Evolutionary conservation across 768 basidiomycete species (phyloP).

Genomic region (Calocybe cyanea): DNA sequence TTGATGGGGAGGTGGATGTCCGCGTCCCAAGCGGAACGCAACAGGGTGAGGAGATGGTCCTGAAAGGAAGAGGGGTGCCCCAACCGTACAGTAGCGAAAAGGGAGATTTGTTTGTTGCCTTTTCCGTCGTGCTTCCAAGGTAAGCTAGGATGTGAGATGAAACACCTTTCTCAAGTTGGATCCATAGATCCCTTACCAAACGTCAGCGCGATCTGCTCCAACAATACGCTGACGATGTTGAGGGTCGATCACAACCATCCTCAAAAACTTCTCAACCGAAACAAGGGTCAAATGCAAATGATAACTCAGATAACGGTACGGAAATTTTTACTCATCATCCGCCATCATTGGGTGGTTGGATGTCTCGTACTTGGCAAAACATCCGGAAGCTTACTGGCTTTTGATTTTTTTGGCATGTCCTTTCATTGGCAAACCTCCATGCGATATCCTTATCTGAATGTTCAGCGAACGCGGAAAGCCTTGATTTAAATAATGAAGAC

Average conservation of each 20-base stretch:
- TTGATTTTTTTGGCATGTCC: slow-evolving; percentile 60
- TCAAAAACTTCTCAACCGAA: slow-evolving; percentile 16
- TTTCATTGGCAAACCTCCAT: slow-evolving; percentile 24
- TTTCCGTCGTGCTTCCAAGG: slow-evolving; percentile 88
- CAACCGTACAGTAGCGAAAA: slow-evolving; percentile 54
- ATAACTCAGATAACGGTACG: slow-evolving; percentile 74
- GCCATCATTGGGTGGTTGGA: slow-evolving; percentile 60
- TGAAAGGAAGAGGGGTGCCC: slow-evolving; percentile 81
- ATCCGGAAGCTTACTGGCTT: slow-evolving; percentile 67
- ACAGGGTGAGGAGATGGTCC: slow-evolving; percentile 94
- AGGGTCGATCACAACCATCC: slow-evolving; percentile 46
- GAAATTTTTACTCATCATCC: slow-evolving; percentile 56
- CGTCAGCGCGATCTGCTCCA: slow-evolving; percentile 87
- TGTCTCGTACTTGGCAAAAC: slow-evolving; percentile 65
- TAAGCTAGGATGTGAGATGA: slow-evolving; percentile 31
- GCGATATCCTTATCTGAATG: slow-evolving; percentile 19
- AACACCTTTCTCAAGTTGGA: slow-evolving; percentile 1
- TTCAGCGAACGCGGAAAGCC: slow-evolving; percentile 22
- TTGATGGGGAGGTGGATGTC: slow-evolving; percentile 95
- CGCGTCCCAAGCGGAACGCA: slow-evolving; percentile 91
- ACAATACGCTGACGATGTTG: slow-evolving; percentile 90
- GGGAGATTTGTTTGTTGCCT: slow-evolving; percentile 88
- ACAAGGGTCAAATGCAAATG: slow-evolving; percentile 1
- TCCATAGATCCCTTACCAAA: slow-evolving; percentile 66
- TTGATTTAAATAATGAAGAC: slow-evolving; percentile 20